Evolutionary conservation across 345 rosid species (phyloP), one percentile per base, ranked within the genome.

Genomic region (Dipteronia dyeriana): DNA sequence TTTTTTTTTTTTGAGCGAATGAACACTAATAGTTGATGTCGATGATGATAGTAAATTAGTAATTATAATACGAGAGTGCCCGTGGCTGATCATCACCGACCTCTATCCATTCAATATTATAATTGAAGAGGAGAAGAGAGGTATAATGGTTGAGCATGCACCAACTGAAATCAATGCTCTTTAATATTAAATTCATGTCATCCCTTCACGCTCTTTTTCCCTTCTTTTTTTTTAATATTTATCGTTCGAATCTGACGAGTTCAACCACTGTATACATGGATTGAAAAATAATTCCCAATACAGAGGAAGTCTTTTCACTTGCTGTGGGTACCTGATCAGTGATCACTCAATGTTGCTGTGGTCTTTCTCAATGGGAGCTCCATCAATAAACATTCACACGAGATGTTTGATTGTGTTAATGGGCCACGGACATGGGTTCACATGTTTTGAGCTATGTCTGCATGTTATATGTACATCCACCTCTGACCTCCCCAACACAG

Each of bases 31-130:
- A 34, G 0, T 34, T 34, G 38, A 34, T 34, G 38, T 34, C 4
- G 38, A 34, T 34, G 38, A 34, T 34, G 38, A 34, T 34, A 34
- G 38, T 34, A 34, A 0, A 34, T 34, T 34, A 34, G 38, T 34
- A 80, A 79, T 81, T 75, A 85, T 89, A 79, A 47, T 8, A 73
- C 1, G 63, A 59, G 26, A 56, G 9, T 20, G 26, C 3, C 13
- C 63, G 59, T 54, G 59, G 78, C 62, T 29, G 53, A 22, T 25
- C 5, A 29, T 57, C 9, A 31, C 29, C 17, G 10, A 39, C 38
- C n/a, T n/a, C n/a, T n/a, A 4, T 31, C 38, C 38, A 34, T 34
- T 34, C 38, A 7, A 56, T 51, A 81, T 79, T 23, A 83, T 56
- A 17, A 56, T 75, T 71, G 65, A 73, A 59, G 59, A 51, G 34